Base-by-base conservation (phyloP, 345 rosid genomes). In the Eucalyptus guilfoylei region DNA sequence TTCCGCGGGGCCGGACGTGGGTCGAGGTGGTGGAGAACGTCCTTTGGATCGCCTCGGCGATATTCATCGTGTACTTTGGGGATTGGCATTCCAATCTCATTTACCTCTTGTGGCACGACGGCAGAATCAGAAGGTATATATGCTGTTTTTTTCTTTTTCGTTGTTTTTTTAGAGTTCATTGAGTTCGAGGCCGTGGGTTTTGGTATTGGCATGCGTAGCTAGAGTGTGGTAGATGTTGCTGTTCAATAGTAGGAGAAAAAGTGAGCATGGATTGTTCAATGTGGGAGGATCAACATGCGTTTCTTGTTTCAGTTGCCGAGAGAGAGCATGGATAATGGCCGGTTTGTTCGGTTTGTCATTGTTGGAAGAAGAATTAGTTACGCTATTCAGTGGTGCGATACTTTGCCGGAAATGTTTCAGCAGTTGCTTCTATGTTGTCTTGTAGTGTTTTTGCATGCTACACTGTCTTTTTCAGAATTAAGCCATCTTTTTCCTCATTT, bases 11-110 rank as follows among this genome's bases (percentile, higher is more conserved):
- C 89, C 92, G 93, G 90, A 93, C 96, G 1, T 96, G 98, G 98
- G 87, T 92, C 49, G 97, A 95, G 95, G 88, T 96, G 91, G 45
- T 94, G 87, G 99, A 96, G 94, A 94, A 94, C 90, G 91, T 93
- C 80, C 95, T 97, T 89, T 97, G 99, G 99, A 93, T 96, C 89
- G 96, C 94, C 45, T 96, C 98, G 87, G 96, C 98, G 3, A 49
- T 94, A 30, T 96, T 96, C 92, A 93, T 97, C 76, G 89, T 96
- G 89, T 96, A 97, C 90, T 97, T 93, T 89, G 99, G 99, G 76
- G 99, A 97, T 87, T 89, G 91, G 83, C 98, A 93, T 83, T 95
- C 95, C 86, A 96, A 96, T 92, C 90, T 97, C 92, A 90, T 97
- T 32, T 93, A 93, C 90, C 93, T 96, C 6, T 87, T 96, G 88